Evolutionary conservation across 2,329 filamentous ascomycete genomes (phyloP).

Genomic region (Chaetomium strumarium): DNA sequence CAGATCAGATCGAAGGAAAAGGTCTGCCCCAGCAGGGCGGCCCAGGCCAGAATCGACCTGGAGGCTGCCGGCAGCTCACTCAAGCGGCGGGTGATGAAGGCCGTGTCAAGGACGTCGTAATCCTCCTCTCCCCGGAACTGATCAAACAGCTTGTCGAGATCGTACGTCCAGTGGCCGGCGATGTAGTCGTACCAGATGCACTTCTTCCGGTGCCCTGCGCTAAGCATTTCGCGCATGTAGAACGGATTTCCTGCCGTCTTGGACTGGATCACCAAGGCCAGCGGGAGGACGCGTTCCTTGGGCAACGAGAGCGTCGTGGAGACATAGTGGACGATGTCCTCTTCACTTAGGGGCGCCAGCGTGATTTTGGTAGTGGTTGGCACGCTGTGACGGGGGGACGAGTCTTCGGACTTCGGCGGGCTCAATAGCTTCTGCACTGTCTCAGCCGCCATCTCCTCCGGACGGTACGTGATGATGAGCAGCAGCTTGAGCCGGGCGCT

Average conservation of each 20-base stretch:
- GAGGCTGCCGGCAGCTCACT: conserved; percentile 68
- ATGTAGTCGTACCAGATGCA: conserved; percentile 91
- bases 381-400: conserved; percentile 39
- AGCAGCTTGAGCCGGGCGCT: conserved; percentile 73
- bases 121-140: conserved; percentile 76
- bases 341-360: conserved; percentile 68
- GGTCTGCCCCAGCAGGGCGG: conserved; percentile 69
- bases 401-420: conserved; percentile 48
- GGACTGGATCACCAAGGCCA: conserved; percentile 81
- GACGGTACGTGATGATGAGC: conserved; percentile 69
- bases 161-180: conserved; percentile 74
- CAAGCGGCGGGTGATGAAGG: conserved; percentile 74
- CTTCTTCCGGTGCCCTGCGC: conserved; percentile 76
- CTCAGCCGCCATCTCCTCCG: conserved; percentile 56
- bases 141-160: conserved; percentile 78
- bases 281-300: conserved; percentile 64
- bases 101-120: conserved; percentile 72
- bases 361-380: conserved; percentile 62
- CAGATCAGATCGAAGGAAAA: conserved; percentile 82
- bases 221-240: conserved; percentile 85
- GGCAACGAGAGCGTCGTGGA: conserved; percentile 71
- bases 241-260: conserved; percentile 87
- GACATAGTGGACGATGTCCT: conserved; percentile 77
- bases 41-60: conserved; percentile 81
- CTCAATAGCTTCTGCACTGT: conserved; percentile 50